Percentiles rank a stretch among this genome's conserved stretches.
Conservation (phyloP, 148 eudicot species). For the Rhododendron kiyosumense region DNA sequence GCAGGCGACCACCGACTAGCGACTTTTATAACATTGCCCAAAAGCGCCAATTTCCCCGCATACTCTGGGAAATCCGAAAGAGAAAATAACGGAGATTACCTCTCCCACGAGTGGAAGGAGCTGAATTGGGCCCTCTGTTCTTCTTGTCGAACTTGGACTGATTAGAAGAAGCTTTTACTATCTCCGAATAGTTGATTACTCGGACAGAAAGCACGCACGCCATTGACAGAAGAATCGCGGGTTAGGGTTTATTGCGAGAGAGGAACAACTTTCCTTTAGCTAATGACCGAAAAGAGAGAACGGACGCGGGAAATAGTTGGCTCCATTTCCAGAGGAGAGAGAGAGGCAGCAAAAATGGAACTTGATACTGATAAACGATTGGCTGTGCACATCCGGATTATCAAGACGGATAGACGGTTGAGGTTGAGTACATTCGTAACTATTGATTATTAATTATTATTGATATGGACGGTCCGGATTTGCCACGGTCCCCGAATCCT, state of each 20-base stretch:
- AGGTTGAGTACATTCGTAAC: too few species aligned
- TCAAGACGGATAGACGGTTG: too few species aligned
- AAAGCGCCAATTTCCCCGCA: too few species aligned
- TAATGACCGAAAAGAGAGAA: background rate
- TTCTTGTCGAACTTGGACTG: constrained; percentile 6
- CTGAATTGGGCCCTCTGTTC: background rate
- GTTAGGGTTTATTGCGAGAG: background rate
- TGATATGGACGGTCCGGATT: too few species aligned
- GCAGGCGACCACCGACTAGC: too few species aligned
- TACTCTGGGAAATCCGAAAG: background rate
- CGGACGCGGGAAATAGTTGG: constrained; percentile 1
- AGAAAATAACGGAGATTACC: constrained; percentile 12
- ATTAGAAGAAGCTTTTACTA: background rate
- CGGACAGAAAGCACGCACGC: constrained; percentile 3
- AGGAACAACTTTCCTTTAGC: background rate
- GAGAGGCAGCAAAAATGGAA: background rate
- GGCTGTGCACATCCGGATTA: too few species aligned
- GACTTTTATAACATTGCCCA: too few species aligned
- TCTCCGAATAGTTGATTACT: constrained; percentile 5
- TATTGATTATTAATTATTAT: too few species aligned
- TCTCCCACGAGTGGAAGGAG: constrained; percentile 7
- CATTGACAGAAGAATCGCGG: constrained; percentile 6
- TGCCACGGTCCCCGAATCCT: too few species aligned
- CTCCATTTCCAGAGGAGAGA: background rate
- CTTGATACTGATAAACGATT: too few species aligned